Conservation (phyloP, 2,329 filamentous ascomycete species). For the Geosmithia morbida region DNA sequence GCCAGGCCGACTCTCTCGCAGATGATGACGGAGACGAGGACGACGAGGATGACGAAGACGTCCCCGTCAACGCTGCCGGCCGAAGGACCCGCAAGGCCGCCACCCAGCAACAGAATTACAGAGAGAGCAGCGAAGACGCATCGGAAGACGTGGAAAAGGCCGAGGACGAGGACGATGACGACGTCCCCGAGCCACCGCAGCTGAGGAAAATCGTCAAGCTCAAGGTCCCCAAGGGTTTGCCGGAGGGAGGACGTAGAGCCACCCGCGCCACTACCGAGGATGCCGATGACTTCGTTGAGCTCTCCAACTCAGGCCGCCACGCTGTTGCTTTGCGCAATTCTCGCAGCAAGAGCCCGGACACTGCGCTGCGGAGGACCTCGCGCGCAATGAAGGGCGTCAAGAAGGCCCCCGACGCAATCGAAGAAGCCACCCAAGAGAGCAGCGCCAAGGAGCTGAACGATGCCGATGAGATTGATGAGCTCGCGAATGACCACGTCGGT, state of each 20-base stretch:
- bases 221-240: conserved; percentile 18
- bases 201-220: conserved; percentile 28
- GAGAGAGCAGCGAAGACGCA: conserved; percentile 23
- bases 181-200: conserved; percentile 11
- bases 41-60: conserved; percentile 25
- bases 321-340: conserved; percentile 32
- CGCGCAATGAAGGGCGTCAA: conserved; percentile 37
- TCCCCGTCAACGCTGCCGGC: conserved; percentile 30
- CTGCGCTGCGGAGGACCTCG: conserved; percentile 27
- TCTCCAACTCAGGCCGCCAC: conserved; percentile 47
- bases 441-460: conserved; percentile 20
- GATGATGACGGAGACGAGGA: conserved; percentile 25
- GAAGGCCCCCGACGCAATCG: conserved; percentile 30
- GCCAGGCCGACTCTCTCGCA: conserved; percentile 32
- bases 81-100: conserved; percentile 32
- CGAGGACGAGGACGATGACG: conserved; percentile 12
- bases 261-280: conserved; percentile 42
- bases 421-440: conserved; percentile 40
- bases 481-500: conserved; percentile 15
- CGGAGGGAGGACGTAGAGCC: conserved; percentile 26
- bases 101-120: conserved; percentile 29
- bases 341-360: conserved; percentile 41
- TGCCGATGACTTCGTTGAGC: conserved; percentile 37
- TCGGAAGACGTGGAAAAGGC: conserved; percentile 4
- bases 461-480: conserved; percentile 20